Evolutionary conservation across 148 eudicot genomes (phyloP), one percentile per base, ranked within the genome.

Genomic region (Spergularia bocconei): DNA sequence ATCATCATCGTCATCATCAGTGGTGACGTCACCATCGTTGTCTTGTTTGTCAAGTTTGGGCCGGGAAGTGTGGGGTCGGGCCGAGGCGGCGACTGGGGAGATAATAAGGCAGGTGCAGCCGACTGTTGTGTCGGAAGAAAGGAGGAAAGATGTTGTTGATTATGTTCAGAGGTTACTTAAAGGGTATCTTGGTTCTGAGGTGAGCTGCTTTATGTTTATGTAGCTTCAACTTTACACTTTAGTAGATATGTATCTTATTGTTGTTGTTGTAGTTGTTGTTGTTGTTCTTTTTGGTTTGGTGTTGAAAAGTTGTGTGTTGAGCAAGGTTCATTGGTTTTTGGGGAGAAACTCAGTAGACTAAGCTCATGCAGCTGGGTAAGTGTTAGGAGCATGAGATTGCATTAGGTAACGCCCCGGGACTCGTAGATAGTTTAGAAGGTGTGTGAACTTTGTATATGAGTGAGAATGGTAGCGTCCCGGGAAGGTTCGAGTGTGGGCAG

Each of bases 61-160:
- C 71, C 57, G 71, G 44, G 83, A 81, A 68, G 76, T 82, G 76
- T 90, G 92, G 95, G 83, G 59, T 33, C 58, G 62, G 57, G 92
- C 89, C 4, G 92, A 90, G 69, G 77, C 62, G 74, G 84, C 79
- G 2, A 76, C 89, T 23, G 67, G 61, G 65, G 81, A 73, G 41
- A 88, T 90, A 41, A 84, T 88, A 41, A 57, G 77, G 11, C 82
- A 82, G 82, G 85, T 88, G 58, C 92, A 82, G 72, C 92, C 95
- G 15, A 87, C 86, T 76, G 75, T 82, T 71, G 86, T 80, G 12
- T 87, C 95, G 68, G 89, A 90, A 69, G 85, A 79, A 62, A 85
- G 84, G 60, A 85, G 95, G 61, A 81, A 66, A 66, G 79, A 80
- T 78, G 89, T 90, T 15, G 79, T 90, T 74, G 85, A 84, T 81